Evolutionary conservation across 202 grass and related monocot species (phyloP).

Genomic region (Setaria italica): DNA sequence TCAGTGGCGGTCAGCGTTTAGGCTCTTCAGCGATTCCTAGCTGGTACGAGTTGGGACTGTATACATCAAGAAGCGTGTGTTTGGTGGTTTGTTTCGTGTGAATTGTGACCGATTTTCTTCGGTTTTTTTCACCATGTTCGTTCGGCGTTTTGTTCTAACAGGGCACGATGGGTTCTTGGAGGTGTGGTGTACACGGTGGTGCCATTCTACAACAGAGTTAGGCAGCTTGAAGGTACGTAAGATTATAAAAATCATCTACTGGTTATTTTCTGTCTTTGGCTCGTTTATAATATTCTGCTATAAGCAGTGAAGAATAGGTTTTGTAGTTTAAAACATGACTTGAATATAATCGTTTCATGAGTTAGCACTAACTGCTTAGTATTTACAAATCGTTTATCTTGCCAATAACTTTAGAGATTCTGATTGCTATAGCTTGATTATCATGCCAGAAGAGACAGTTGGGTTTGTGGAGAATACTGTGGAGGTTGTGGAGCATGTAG

Average conservation of each 20-base stretch:
- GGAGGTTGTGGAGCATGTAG: constrained; percentile 65
- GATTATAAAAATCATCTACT: background rate
- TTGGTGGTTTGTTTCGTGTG: background rate
- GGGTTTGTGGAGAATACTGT: constrained; percentile 41
- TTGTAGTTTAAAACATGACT: background rate
- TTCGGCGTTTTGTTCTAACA: constrained; percentile 6
- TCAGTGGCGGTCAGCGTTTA: background rate
- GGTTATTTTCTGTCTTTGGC: background rate
- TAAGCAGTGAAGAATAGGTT: background rate
- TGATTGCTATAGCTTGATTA: background rate
- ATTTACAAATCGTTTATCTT: background rate
- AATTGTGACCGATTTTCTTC: background rate
- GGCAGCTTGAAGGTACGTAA: constrained; percentile 50
- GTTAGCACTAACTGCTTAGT: background rate
- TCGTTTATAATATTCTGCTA: background rate
- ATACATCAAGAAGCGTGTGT: background rate
- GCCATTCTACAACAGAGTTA: constrained; percentile 64
- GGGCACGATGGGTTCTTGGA: constrained; percentile 53
- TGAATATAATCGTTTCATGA: background rate
- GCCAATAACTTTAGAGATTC: constrained; percentile 16
- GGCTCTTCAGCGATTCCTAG: constrained; percentile 23
- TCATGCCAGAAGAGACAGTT: constrained; percentile 49
- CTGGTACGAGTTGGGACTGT: constrained; percentile 25
- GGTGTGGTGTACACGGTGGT: constrained; percentile 48
- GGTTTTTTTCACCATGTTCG: background rate